These are phyloP conservation scores for Saprolegnia diclina DNA, from an alignment of 352 stramenopile species.

Conservation along the genomic window DNA sequence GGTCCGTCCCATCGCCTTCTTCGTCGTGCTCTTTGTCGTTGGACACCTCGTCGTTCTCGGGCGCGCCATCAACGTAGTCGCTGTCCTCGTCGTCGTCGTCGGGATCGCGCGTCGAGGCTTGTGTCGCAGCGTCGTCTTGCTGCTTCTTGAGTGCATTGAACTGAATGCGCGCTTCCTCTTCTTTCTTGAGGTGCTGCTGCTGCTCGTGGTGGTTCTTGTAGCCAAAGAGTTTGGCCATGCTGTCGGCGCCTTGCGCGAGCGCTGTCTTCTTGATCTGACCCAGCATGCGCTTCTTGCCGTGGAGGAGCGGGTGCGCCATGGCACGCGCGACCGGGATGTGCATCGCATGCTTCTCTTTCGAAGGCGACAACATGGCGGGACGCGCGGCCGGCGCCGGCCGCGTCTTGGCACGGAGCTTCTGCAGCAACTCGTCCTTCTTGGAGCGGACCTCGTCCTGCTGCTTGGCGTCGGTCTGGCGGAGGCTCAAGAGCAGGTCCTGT, in stretches of 20 bases:
- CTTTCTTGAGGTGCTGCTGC: slow-evolving; percentile 53
- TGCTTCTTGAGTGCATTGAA: slow-evolving; percentile 41
- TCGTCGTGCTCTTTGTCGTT: slow-evolving; percentile 10
- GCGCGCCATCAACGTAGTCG: slow-evolving; percentile 18
- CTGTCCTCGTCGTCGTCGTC: slow-evolving; percentile 20
- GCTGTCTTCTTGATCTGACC: slow-evolving; percentile 26
- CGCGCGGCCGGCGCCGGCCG: not conserved
- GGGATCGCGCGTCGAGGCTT: slow-evolving; percentile 23
- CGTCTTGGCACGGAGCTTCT: slow-evolving; percentile 23
- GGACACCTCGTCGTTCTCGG: slow-evolving; percentile 21
- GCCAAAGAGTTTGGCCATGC: slow-evolving; percentile 71
- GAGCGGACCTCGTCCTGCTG: slow-evolving; percentile 18
- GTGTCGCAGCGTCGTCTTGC: slow-evolving; percentile 16
- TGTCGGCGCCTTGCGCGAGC: slow-evolving; percentile 35
- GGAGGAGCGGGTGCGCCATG: slow-evolving; percentile 19
- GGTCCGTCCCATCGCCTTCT: slow-evolving; percentile 16
- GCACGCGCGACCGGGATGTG: slow-evolving; percentile 15
- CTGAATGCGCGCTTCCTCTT: slow-evolving; percentile 58
- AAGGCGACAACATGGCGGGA: not conserved
- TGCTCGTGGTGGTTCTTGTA: slow-evolving; percentile 70
- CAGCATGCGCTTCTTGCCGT: slow-evolving; percentile 26
- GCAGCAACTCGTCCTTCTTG: slow-evolving; percentile 21
- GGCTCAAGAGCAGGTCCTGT: slow-evolving; percentile 21
- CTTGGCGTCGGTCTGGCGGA: slow-evolving; percentile 12
- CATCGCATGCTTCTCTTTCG: slow-evolving; percentile 9